Percentiles rank a stretch among this genome's conserved stretches.
Conservation (phyloP, 306 rosid genomes). For the Trifolium repens region DNA sequence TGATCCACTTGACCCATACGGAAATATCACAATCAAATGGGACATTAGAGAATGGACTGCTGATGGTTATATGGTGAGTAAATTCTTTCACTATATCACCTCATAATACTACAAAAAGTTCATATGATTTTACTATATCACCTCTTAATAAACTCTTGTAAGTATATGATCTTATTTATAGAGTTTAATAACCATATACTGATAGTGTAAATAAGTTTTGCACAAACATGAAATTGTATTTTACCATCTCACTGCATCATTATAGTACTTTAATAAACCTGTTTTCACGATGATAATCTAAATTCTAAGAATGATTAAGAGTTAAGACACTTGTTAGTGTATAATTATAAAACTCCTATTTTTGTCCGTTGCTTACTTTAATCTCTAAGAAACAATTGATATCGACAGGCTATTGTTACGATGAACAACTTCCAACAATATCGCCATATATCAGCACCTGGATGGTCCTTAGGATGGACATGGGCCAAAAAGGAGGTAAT, state of each 20-base stretch:
- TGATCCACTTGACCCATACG: slow-evolving; percentile 86
- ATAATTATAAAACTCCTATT: too few species aligned
- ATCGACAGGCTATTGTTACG: slow-evolving; percentile 72
- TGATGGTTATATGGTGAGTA: slow-evolving; percentile 87
- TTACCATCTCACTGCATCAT: too few species aligned
- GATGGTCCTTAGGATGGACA: slow-evolving; percentile 84
- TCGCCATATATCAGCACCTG: slow-evolving; percentile 79
- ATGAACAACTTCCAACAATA: slow-evolving; percentile 81
- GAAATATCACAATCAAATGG: slow-evolving; percentile 87
- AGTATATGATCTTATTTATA: too few species aligned
- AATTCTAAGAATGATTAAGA: too few species aligned
- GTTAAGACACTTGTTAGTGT: too few species aligned
- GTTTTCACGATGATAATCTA: too few species aligned
- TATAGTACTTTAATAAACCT: too few species aligned
- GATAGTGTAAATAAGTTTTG: too few species aligned
- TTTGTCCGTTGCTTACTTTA: slow-evolving; percentile 17
- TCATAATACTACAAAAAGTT: not conserved
- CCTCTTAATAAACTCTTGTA: too few species aligned
- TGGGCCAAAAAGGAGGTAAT: slow-evolving; percentile 92
- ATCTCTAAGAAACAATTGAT: slow-evolving; percentile 36
- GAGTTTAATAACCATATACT: too few species aligned
- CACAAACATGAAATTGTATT: too few species aligned
- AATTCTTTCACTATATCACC: not conserved
- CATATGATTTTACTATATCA: too few species aligned
- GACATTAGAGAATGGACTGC: slow-evolving; percentile 73